Base-by-base conservation (phyloP, 805 yeast species). In the Metschnikowia gruessii region DNA sequence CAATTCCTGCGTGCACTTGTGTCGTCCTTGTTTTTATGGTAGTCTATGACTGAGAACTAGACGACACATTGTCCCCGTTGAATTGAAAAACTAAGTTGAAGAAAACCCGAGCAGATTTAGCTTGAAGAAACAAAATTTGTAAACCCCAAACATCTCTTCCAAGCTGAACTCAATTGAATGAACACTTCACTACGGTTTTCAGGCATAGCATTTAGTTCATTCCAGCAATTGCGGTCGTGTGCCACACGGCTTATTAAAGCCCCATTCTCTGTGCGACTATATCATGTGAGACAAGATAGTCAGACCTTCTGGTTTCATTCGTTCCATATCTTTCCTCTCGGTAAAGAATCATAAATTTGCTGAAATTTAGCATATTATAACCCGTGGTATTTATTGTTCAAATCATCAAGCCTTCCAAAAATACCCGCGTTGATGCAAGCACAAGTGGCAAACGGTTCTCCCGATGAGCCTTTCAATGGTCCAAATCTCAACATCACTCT, bases 401-500 rank as follows among this genome's bases (percentile, higher is more conserved):
- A 21, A 21, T 21, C 7, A 21, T 18, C 21, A 19, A 12, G 17
- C 13, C 6, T 11, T 35, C 3, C 15, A 22, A 13, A 8, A 28
- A 6, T 37, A n/a, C 4, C 10, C 4, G 7, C 22, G 8, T 10
- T 22, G 15, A 36, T 43, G 46, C 46, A 43, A 24, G 37, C 46
- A 11, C 39, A 42, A 35, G 31, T 37, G 17, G 46, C 46, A 5
- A 34, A 19, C 26, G 41, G 37, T 6, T 37, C 40, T 10, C 32
- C 43, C 18, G 67, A 61, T 13, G 66, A 66, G 43, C 65, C 68
- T 13, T 73, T 68, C 55, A 66, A 63, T 49, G 95, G 94, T 28
- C 90, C 90, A 17, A 87, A 92, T 69, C 75, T 92, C 62, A 92
- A 89, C 64, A 90, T 92, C 55, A 87, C 88, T 12, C 74, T 92